Evolutionary conservation across 2,329 filamentous ascomycete genomes (phyloP).

Genomic region (Aspergillus fumigatiaffinis): DNA sequence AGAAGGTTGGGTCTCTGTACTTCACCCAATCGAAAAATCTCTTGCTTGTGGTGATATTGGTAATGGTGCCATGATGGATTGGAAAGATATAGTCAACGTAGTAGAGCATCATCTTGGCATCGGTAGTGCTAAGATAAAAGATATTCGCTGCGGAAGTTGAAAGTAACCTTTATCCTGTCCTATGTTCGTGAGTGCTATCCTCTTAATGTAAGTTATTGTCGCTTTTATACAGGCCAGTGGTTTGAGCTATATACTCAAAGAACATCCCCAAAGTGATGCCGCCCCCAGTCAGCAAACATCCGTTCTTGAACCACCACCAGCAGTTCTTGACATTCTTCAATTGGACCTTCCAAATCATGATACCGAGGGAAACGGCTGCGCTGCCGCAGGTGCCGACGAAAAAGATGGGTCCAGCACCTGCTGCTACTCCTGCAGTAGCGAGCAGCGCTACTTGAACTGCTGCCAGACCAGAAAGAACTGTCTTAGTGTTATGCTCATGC

Average conservation of each 20-base stretch:
- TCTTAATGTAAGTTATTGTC: not conserved
- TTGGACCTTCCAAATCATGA: constrained; percentile 58
- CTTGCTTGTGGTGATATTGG: constrained; percentile 84
- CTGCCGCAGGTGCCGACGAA: constrained; percentile 57
- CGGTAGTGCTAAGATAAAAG: not conserved
- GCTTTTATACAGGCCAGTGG: constrained; percentile 23
- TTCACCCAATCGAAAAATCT: constrained; percentile 69
- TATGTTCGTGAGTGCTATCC: not conserved
- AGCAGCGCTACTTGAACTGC: constrained; percentile 41
- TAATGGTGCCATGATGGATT: constrained; percentile 77
- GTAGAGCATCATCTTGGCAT: constrained; percentile 49
- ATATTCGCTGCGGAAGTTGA: not conserved
- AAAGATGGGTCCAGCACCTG: constrained; percentile 56
- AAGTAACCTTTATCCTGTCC: not conserved
- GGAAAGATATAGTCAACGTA: constrained; percentile 66
- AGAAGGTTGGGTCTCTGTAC: constrained; percentile 63
- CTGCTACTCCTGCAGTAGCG: constrained; percentile 41
- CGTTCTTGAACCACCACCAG: constrained; percentile 63
- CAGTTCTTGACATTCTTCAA: constrained; percentile 56
- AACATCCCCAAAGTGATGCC: constrained; percentile 54
- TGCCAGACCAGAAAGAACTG: constrained; percentile 40
- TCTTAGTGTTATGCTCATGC: constrained; percentile 46
- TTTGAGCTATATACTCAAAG: constrained; percentile 49
- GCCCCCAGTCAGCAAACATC: constrained; percentile 59
- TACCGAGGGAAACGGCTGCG: constrained; percentile 50